Evolutionary conservation across 2,329 filamentous ascomycete species (phyloP), one percentile per base, ranked within the genome.

Genomic region (Rutstroemia sydowiana): DNA sequence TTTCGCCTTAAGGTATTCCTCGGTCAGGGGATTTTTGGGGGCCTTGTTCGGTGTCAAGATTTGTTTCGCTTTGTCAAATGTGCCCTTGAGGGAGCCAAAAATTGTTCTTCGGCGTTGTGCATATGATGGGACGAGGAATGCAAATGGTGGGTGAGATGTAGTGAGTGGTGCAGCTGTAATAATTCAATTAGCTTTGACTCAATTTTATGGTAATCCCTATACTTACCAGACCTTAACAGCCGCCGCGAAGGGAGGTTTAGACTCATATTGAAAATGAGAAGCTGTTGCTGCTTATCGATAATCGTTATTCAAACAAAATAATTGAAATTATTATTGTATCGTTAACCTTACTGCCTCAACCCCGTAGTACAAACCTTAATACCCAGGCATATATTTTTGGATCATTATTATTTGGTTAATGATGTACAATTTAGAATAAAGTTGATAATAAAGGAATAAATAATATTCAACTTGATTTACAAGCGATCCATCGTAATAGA

Each of bases 241-340:
- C 78, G 78, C 72, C 80, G 72, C 62, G 81, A 74, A 60, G 83
- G 81, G 65, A 82, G 71, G 68, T 78, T 77, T 62, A 85, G 69
- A 70, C 75, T 87, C 85, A 88, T 89, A 44, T 48, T 60, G 50
- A 52, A 50, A 58, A 49, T 57, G 45, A 39, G 52, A 42, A 45
- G 48, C 26, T 45, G 48, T 21, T 45, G 26, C 23, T 52, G 21
- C 42, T 40, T 31, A 11, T 26, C 32, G 20, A 31, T 46, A 31
- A 8, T 30, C 6, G 11, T 3, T 8, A 23, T 31, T n/a, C 11
- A 34, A 18, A 28, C 42, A 51, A 51, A 51, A 51, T 46, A 46
- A 46, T 51, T 40, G 42, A 51, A 51, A 42, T 51, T 51, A 42
- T 40, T 51, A 46, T n/a, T n/a, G n/a, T n/a, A n/a, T n/a, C n/a